phyloP scores from a whole-genome alignment of 257 asterid species.

The Solanum chiquidenum region DNA sequence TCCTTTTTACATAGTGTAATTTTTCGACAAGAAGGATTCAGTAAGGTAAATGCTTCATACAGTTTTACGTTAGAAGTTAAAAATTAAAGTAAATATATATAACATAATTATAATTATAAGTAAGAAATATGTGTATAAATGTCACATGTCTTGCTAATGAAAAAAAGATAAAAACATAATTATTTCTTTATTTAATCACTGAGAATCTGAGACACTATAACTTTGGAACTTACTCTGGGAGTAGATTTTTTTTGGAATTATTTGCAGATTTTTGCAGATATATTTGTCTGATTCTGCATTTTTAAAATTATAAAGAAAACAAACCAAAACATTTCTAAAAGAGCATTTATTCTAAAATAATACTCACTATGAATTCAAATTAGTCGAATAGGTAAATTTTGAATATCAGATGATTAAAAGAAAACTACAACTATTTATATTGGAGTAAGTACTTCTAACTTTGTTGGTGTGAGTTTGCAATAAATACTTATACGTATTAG shows the following conservation, averaged over 20 bases:
- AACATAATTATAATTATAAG: background rate
- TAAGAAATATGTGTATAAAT: background rate
- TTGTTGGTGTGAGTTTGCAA: background rate
- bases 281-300: background rate
- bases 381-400: background rate
- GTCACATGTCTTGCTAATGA: background rate
- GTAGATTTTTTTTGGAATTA: background rate
- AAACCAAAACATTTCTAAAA: background rate
- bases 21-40: background rate
- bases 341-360: background rate
- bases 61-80: background rate
- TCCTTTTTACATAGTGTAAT: background rate
- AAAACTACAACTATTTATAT: background rate
- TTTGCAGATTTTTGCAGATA: background rate
- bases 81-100: background rate
- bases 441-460: background rate
- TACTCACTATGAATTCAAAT: background rate
- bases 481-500: no score
- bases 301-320: background rate
- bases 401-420: background rate
- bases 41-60: background rate
- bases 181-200: background rate
- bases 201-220: background rate
- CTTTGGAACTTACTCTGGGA: background rate
- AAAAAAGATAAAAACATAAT: background rate